These are phyloP conservation scores for Polygonum aviculare DNA, from an alignment of 148 eudicot genomes.

Conservation along the genomic window DNA sequence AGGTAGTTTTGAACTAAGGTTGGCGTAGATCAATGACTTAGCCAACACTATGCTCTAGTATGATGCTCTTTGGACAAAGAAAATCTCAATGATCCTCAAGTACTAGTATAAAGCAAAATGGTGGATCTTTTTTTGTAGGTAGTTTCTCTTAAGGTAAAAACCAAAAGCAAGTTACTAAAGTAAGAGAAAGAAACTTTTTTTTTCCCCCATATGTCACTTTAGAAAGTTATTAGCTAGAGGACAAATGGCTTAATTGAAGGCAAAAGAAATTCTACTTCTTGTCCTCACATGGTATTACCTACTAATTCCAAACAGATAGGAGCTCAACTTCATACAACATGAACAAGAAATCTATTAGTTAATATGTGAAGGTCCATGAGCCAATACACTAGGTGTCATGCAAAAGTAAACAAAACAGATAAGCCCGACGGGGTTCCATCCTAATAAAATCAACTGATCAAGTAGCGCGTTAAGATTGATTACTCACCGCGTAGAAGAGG, in stretches of 20 bases:
- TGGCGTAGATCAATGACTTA: not conserved
- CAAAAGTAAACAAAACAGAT: too few species aligned
- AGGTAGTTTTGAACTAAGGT: not conserved
- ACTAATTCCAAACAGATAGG: not conserved
- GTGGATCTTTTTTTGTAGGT: not conserved
- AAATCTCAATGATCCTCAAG: not conserved
- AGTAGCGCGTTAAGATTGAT: not conserved
- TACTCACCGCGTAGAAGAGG: slow-evolving; percentile 83
- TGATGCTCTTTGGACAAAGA: not conserved
- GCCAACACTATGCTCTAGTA: not conserved
- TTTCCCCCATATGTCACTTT: not conserved
- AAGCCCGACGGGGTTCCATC: too few species aligned
- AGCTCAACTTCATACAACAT: not conserved
- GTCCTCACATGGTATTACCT: not conserved
- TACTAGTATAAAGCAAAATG: not conserved
- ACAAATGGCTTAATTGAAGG: not conserved
- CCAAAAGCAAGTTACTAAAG: not conserved
- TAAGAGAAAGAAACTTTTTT: not conserved
- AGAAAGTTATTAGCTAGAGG: not conserved
- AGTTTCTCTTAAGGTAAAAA: not conserved
- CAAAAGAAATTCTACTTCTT: not conserved
- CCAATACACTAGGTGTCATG: too few species aligned
- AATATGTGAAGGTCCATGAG: not conserved
- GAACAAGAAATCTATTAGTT: not conserved
- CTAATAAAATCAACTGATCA: too few species aligned